Conservation (phyloP, 345 rosid species). For the Nephelium lappaceum region DNA sequence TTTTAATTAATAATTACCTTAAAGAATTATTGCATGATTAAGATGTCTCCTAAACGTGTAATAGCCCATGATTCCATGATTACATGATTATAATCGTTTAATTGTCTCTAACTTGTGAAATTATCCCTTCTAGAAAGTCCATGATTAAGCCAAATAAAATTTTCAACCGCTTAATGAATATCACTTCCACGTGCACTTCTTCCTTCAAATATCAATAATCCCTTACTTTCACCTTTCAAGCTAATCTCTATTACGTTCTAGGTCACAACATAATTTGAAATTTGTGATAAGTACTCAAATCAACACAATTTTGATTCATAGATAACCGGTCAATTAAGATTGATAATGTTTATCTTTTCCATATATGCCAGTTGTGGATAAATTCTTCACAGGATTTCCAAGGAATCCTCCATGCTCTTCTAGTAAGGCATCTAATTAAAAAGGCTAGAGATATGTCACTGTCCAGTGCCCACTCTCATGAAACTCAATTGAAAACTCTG, state of each 20-base stretch:
- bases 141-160: not conserved
- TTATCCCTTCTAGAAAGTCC: not conserved
- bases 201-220: no score
- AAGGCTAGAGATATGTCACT: not conserved
- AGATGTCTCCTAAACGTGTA: not conserved
- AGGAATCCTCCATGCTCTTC: not conserved
- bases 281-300: not conserved
- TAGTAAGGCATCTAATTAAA: no score
- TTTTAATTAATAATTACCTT: not conserved
- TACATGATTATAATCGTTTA: not conserved
- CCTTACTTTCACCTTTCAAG: no score
- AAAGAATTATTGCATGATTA: not conserved
- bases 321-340: not conserved
- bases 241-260: no score
- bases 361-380: no score
- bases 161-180: not conserved
- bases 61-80: not conserved
- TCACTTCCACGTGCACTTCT: not conserved
- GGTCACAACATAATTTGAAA: no score
- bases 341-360: no score
- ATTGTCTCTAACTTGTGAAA: not conserved
- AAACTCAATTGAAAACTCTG: not conserved
- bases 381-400: not conserved
- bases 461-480: not conserved
- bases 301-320: not conserved